Base-by-base conservation (phyloP, 352 stramenopile species). In the Phytophthora parvispora region DNA sequence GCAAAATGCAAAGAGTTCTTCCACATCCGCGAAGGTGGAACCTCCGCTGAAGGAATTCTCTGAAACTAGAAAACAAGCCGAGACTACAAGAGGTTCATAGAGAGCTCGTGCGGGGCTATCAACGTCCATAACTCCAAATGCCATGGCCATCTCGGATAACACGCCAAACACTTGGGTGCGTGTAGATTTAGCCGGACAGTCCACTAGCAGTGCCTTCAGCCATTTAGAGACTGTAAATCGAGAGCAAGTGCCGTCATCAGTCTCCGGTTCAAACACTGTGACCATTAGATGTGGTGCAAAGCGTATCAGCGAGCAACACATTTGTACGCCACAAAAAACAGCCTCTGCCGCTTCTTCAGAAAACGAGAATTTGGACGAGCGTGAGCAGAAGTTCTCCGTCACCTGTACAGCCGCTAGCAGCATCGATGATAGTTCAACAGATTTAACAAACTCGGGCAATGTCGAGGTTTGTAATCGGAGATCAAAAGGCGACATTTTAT, bases 361-460 rank as follows among this genome's bases (percentile, higher is more conserved):
- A 60, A 81, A 60, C 4, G 27, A 51, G 1, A 6, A 7, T 1
- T 60, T 1, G 16, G 38, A 55, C 10, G 60, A 51, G 56, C 36
- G 29, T 4, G 29, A 57, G 38, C 51, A 78, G 29, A 63, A 62
- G 8, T 7, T 31, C 16, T n/a, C 34, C 5, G 53, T 70, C 8
- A 74, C 3, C n/a, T 64, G 31, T 18, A 71, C 51, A n/a, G 50
- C 50, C 38, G 50, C 42, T 36, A 54, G 45, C 4, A 78, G 40
- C 49, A 81, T 49, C 2, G 43, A 34, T 3, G 60, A 22, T 4
- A 67, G 32, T 9, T 77, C 59, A 32, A 88, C 70, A 4, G 76
- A 67, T 10, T 72, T 49, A 2, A 82, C 25, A 49, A 86, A 84
- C 12, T 53, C 52, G 5, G 78, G 80, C 2, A 88, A 48, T 22